These are phyloP conservation scores for Penicillium maclennaniae DNA, from an alignment of 495 filamentous ascomycete genomes.

Conservation along the genomic window DNA sequence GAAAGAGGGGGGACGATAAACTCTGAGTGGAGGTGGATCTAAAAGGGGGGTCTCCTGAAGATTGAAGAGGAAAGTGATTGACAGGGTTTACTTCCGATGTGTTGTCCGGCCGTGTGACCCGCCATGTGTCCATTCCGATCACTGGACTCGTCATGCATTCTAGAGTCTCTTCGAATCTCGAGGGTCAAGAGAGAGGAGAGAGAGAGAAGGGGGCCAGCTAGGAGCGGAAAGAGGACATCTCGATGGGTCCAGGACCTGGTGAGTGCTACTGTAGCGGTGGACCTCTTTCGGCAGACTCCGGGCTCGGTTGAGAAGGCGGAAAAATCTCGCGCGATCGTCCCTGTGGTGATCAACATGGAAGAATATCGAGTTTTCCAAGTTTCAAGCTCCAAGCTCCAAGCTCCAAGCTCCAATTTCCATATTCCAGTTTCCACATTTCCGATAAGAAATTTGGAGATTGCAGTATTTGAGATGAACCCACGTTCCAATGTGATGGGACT, in stretches of 20 bases:
- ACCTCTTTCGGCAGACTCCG: constrained; percentile 14
- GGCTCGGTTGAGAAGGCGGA: background rate
- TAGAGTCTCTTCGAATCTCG: background rate
- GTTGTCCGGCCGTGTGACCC: background rate
- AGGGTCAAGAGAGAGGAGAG: background rate
- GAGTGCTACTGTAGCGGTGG: constrained; percentile 1
- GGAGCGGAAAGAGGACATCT: too few species aligned
- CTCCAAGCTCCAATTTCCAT: too few species aligned
- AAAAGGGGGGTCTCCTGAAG: constrained; percentile 4
- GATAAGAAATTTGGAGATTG: too few species aligned
- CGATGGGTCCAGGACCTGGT: background rate
- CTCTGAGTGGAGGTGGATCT: constrained; percentile 10
- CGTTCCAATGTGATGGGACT: background rate
- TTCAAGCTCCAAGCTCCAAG: too few species aligned
- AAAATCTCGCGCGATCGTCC: background rate
- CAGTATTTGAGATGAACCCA: background rate
- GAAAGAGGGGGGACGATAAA: constrained; percentile 7
- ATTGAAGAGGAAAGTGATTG: constrained; percentile 13
- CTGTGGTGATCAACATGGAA: background rate
- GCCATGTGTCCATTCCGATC: background rate
- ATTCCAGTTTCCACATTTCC: too few species aligned
- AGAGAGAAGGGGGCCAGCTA: too few species aligned
- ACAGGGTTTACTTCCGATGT: constrained; percentile 9
- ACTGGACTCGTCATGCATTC: background rate
- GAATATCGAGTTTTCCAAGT: too few species aligned